phyloP scores from a whole-genome alignment of 441 rosid species.

The Euphorbia corollata region DNA sequence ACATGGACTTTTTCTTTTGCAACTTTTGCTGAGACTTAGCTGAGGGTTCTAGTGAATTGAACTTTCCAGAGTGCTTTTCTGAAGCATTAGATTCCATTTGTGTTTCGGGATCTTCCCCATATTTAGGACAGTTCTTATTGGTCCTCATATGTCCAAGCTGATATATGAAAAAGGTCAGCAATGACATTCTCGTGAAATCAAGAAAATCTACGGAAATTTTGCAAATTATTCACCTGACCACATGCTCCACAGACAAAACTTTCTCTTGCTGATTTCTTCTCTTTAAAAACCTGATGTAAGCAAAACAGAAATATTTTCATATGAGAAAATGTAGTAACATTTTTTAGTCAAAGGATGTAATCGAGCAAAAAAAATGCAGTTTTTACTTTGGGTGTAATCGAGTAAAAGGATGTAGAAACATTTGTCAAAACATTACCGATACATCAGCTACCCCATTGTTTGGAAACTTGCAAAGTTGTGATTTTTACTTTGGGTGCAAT shows the following conservation, averaged over 20 bases:
- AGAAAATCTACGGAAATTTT: conserved; percentile 7
- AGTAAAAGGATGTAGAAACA: too few species aligned
- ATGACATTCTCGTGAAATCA: conserved; percentile 14
- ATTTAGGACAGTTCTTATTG: conserved; percentile 93
- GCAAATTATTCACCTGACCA: conserved; percentile 62
- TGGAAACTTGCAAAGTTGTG: background rate
- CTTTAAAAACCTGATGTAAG: conserved; percentile 57
- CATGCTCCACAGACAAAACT: conserved; percentile 94
- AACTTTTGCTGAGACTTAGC: conserved; percentile 49
- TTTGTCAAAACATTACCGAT: background rate
- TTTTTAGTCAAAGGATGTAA: background rate
- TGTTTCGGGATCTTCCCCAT: conserved; percentile 73
- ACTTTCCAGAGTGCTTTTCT: conserved; percentile 55
- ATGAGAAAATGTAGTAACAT: background rate
- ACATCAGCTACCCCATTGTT: background rate
- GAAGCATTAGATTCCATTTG: conserved; percentile 43
- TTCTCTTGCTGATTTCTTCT: conserved; percentile 92
- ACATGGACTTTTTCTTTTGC: conserved; percentile 47
- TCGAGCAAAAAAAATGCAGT: background rate
- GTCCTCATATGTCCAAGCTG: conserved; percentile 99
- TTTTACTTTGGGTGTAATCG: too few species aligned
- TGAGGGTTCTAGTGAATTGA: conserved; percentile 43
- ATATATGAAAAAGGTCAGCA: conserved; percentile 17
- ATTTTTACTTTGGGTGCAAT: background rate
- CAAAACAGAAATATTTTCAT: conserved; percentile 14